Evolutionary conservation across 108 stramenopile species (phyloP).

Genomic region (Conticribra weissflogii): DNA sequence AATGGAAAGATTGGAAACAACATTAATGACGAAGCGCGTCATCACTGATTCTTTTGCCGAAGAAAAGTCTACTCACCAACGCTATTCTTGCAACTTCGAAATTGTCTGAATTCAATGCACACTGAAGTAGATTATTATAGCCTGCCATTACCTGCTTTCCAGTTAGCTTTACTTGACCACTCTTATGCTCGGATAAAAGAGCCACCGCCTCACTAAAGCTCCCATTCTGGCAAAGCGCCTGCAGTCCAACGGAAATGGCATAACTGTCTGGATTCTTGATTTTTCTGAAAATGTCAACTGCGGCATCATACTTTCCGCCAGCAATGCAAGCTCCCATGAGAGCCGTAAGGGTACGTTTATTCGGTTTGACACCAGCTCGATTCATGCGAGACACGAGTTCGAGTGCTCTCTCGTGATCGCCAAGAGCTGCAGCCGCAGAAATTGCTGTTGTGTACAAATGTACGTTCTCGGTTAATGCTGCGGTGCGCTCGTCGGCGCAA

Average conservation of each 20-base stretch:
- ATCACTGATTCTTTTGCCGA: not conserved
- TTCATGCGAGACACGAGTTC: conserved; percentile 83
- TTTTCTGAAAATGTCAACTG: conserved; percentile 64
- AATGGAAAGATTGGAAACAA: not conserved
- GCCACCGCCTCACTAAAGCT: conserved; percentile 51
- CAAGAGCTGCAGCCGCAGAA: conserved; percentile 75
- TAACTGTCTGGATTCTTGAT: conserved; percentile 79
- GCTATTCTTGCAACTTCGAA: conserved; percentile 54
- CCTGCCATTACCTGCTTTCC: conserved; percentile 74
- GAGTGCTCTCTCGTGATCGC: conserved; percentile 78
- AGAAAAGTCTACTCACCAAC: conserved; percentile 53
- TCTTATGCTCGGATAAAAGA: conserved; percentile 46
- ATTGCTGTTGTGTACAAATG: conserved; percentile 91
- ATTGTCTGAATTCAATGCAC: conserved; percentile 50
- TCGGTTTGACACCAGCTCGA: conserved; percentile 79
- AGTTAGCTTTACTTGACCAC: conserved; percentile 46
- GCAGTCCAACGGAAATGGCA: conserved; percentile 68
- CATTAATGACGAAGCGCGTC: not conserved
- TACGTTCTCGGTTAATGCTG: conserved; percentile 77
- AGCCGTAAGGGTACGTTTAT: conserved; percentile 82
- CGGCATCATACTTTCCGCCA: conserved; percentile 58
- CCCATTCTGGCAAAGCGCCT: conserved; percentile 59
- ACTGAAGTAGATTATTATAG: conserved; percentile 57
- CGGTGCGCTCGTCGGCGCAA: conserved; percentile 61
- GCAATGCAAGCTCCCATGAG: conserved; percentile 82